Evolutionary conservation across 192 early-diverging fungal genomes (phyloP).

Genomic region (Mortierella hygrophila): DNA sequence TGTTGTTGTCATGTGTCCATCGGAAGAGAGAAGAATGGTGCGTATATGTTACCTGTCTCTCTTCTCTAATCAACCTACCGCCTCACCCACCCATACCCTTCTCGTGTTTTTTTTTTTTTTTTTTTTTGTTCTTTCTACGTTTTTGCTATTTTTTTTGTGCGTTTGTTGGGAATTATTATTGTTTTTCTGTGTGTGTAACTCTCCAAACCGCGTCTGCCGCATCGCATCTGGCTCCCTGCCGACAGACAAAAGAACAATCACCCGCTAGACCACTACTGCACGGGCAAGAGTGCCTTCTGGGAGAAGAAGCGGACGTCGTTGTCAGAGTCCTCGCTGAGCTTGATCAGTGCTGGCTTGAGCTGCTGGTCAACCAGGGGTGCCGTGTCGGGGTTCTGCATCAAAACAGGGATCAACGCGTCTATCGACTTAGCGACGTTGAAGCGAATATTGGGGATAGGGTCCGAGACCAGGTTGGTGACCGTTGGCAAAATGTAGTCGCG

Average conservation of each 20-base stretch:
- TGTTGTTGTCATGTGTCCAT: not conserved
- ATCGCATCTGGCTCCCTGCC: not conserved
- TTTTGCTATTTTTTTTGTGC: not conserved
- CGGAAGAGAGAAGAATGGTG: not conserved
- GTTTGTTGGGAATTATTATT: not conserved
- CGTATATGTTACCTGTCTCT: not conserved
- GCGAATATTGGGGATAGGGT: conserved; percentile 99
- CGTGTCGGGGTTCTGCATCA: conserved; percentile 76
- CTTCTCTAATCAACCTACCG: not conserved
- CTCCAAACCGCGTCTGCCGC: not conserved
- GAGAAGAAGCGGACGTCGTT: conserved; percentile 96
- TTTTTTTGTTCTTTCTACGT: not conserved
- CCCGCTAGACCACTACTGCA: conserved; percentile 4
- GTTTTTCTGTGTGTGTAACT: not conserved
- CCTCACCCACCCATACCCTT: not conserved
- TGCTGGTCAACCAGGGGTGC: conserved; percentile 71
- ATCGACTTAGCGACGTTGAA: conserved; percentile 99
- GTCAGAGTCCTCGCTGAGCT: conserved; percentile 90
- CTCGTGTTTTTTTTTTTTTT: not conserved
- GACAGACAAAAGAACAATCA: not conserved
- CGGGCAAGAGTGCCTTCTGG: conserved; percentile 71
- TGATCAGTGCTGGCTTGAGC: conserved; percentile 86
- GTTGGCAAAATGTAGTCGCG: conserved; percentile 92
- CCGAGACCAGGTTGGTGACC: conserved; percentile 83
- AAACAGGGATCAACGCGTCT: conserved; percentile 84